Conservation (phyloP, 768 basidiomycete species). For the Tylopilus rubrobrunneus region DNA sequence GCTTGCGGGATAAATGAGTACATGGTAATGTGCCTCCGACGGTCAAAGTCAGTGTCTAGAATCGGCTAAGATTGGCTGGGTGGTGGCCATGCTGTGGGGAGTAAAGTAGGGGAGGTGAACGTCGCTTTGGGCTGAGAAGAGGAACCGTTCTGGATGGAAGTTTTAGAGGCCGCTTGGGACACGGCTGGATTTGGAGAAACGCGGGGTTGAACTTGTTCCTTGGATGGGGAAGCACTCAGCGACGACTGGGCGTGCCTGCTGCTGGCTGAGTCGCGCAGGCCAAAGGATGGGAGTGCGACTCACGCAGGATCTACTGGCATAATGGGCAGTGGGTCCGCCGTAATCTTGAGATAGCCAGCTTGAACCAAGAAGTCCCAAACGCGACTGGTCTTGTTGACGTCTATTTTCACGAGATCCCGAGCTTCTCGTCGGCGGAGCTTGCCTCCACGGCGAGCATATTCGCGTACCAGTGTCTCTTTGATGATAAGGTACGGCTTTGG, state of each 20-base stretch:
- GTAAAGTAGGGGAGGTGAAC: constrained; percentile 23
- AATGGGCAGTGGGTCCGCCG: constrained; percentile 42
- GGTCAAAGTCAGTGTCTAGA: not conserved
- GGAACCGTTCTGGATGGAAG: constrained; percentile 17
- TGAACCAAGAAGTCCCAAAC: constrained; percentile 94
- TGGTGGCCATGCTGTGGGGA: constrained; percentile 20
- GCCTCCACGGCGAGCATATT: constrained; percentile 87
- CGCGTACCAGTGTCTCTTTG: constrained; percentile 91
- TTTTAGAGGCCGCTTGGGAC: constrained; percentile 4
- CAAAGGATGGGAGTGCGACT: constrained; percentile 2
- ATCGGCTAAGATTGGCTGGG: constrained; percentile 7
- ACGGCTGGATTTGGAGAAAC: constrained; percentile 18
- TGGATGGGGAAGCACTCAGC: constrained; percentile 24
- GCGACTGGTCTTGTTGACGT: constrained; percentile 87
- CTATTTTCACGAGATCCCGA: constrained; percentile 86
- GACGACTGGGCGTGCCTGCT: constrained; percentile 15
- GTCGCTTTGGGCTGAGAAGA: constrained; percentile 14
- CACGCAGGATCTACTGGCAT: constrained; percentile 36
- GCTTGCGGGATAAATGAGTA: constrained; percentile 9
- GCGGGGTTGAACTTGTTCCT: constrained; percentile 18
- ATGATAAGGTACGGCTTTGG: constrained; percentile 95
- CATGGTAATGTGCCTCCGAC: constrained; percentile 1
- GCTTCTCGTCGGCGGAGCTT: constrained; percentile 86
- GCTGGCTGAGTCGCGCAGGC: not conserved
- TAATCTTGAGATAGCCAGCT: constrained; percentile 75